Percentiles rank a stretch among this genome's conserved stretches.
phyloP scores from a whole-genome alignment of 2,329 filamentous ascomycete genomes.

The Penicillium hordei region DNA sequence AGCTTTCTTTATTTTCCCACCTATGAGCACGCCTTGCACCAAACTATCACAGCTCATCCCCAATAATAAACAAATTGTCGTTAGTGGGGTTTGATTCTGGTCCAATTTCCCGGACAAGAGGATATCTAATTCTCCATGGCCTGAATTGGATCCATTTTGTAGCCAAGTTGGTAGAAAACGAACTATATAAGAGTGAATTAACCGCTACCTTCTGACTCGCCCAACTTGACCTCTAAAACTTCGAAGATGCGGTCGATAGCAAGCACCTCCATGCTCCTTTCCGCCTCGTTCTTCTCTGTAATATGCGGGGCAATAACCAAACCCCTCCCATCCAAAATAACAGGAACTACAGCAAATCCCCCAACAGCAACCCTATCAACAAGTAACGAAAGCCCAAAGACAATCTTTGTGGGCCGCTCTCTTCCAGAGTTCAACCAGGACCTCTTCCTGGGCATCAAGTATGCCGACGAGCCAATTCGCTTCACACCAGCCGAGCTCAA shows the following conservation, averaged over 20 bases:
- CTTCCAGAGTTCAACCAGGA: slow-evolving; percentile 31
- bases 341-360: slow-evolving; percentile 16
- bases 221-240: neutral
- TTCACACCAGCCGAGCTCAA: slow-evolving; percentile 30
- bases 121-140: neutral
- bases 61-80: neutral
- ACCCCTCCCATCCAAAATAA: neutral
- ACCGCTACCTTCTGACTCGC: no score
- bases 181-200: neutral
- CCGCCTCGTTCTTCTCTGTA: neutral
- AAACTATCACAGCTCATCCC: neutral
- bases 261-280: neutral
- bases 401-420: slow-evolving; percentile 28
- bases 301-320: neutral
- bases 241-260: neutral
- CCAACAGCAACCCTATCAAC: slow-evolving; percentile 20
- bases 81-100: neutral
- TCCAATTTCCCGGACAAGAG: neutral
- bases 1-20: slow-evolving; percentile 18
- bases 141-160: neutral
- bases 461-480: slow-evolving; percentile 28
- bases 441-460: slow-evolving; percentile 33
- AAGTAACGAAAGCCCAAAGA: slow-evolving; percentile 10
- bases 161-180: neutral
- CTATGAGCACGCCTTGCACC: slow-evolving; percentile 9